These are phyloP conservation scores for Lactarius deliciosus DNA, from an alignment of 768 basidiomycete species.

Conservation along the genomic window DNA sequence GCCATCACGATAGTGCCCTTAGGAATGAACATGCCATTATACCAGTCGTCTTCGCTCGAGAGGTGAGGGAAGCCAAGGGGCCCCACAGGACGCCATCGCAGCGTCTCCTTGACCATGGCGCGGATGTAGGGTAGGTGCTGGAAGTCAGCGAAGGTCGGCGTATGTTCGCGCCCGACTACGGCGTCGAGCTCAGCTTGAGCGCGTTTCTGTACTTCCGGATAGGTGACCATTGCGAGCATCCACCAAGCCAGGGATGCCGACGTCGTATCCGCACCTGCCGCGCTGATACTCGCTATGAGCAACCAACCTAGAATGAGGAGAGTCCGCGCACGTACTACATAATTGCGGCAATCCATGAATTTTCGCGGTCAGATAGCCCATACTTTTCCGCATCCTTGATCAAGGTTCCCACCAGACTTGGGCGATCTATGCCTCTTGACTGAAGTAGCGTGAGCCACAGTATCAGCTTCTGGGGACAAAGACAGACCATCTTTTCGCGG, in stretches of 20 bases:
- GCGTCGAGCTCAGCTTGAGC: conserved; percentile 21
- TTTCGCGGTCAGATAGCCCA: conserved; percentile 4
- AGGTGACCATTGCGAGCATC: conserved; percentile 15
- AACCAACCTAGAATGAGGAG: neutral
- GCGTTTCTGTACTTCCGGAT: conserved; percentile 5
- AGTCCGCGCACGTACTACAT: conserved; percentile 5
- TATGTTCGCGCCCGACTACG: conserved; percentile 19
- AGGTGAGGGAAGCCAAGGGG: conserved; percentile 28
- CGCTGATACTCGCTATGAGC: neutral
- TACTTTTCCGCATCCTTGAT: neutral
- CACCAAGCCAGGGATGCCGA: conserved; percentile 10
- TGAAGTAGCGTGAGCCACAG: neutral
- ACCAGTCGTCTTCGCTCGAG: conserved; percentile 33
- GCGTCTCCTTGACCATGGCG: conserved; percentile 26
- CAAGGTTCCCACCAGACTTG: conserved; percentile 1
- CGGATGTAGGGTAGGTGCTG: conserved; percentile 22
- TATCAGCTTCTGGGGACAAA: too few species aligned
- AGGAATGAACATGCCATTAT: conserved; percentile 36
- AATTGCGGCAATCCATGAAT: neutral
- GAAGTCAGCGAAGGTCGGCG: conserved; percentile 20
- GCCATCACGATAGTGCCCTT: conserved; percentile 38
- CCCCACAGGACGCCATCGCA: conserved; percentile 15
- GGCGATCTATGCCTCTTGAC: conserved; percentile 1
- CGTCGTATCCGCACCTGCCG: conserved; percentile 8
- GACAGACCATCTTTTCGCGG: conserved; percentile 4